These are phyloP conservation scores for Hevea brasiliensis DNA, from an alignment of 345 rosid species.

Conservation along the genomic window DNA sequence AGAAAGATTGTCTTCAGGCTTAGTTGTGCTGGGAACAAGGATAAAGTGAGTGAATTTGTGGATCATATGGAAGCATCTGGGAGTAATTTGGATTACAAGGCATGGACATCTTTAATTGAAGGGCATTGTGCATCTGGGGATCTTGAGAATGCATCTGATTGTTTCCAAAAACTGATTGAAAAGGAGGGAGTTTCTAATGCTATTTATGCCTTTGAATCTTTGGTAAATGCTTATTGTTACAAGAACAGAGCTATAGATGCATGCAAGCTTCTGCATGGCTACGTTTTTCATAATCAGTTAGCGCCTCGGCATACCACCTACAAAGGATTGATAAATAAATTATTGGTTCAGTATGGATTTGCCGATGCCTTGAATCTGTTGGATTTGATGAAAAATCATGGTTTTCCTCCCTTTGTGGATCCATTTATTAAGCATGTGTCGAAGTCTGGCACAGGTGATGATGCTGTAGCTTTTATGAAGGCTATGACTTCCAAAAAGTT, in stretches of 20 bases:
- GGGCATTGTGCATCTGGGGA: slow-evolving; percentile 73
- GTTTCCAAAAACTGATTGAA: slow-evolving; percentile 54
- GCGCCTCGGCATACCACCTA: slow-evolving; percentile 65
- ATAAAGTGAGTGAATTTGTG: slow-evolving; percentile 51
- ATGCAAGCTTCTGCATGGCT: slow-evolving; percentile 52
- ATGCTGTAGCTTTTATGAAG: slow-evolving; percentile 61
- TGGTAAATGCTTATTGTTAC: slow-evolving; percentile 63
- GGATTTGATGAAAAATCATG: slow-evolving; percentile 68
- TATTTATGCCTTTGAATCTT: slow-evolving; percentile 52
- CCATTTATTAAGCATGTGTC: slow-evolving; percentile 70
- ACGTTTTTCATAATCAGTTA: slow-evolving; percentile 37
- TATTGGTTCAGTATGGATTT: slow-evolving; percentile 65
- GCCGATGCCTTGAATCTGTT: slow-evolving; percentile 62
- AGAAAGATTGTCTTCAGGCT: slow-evolving; percentile 57
- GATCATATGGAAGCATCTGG: slow-evolving; percentile 51
- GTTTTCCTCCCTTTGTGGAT: slow-evolving; percentile 71
- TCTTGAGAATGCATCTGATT: slow-evolving; percentile 58
- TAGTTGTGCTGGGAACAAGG: slow-evolving; percentile 53
- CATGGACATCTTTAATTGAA: slow-evolving; percentile 62
- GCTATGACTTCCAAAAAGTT: slow-evolving; percentile 66
- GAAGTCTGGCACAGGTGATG: slow-evolving; percentile 58
- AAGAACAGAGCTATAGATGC: slow-evolving; percentile 64
- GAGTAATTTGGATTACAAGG: slow-evolving; percentile 47
- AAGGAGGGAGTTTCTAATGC: slow-evolving; percentile 48
- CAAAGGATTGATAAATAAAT: slow-evolving; percentile 55